These are phyloP conservation scores for Penicillium sp. DNA, from an alignment of 2,329 filamentous ascomycete genomes.

Conservation along the genomic window DNA sequence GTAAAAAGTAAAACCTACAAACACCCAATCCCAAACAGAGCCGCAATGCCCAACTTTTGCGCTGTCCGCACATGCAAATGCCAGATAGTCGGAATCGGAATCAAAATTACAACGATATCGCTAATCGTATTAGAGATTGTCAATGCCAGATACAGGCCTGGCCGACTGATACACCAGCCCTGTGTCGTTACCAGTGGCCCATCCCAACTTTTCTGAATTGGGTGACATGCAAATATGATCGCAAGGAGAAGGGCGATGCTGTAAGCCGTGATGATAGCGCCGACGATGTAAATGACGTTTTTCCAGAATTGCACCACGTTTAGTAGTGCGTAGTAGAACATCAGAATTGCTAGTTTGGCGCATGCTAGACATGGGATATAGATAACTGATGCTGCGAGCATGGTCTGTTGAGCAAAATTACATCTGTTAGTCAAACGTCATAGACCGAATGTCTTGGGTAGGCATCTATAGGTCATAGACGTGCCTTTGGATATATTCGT, in stretches of 20 bases:
- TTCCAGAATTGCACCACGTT: constrained; percentile 5
- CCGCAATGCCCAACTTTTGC: constrained; percentile 18
- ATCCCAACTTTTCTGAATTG: constrained; percentile 21
- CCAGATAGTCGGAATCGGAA: constrained; percentile 18
- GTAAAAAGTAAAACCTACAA: not conserved
- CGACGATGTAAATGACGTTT: constrained; percentile 1
- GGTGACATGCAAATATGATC: constrained; percentile 21
- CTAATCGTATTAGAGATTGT: constrained; percentile 22
- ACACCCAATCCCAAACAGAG: not conserved
- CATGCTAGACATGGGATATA: constrained; percentile 20
- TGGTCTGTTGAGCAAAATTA: not conserved
- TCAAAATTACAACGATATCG: constrained; percentile 21
- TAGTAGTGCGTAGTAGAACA: constrained; percentile 20
- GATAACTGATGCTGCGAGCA: constrained; percentile 13
- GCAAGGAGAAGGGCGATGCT: constrained; percentile 1
- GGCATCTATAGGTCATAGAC: not conserved
- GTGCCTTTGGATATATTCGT: not conserved
- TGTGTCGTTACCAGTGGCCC: not conserved
- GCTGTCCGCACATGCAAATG: constrained; percentile 14
- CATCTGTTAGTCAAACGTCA: not conserved
- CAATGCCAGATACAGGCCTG: constrained; percentile 19
- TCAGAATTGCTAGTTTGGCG: constrained; percentile 19
- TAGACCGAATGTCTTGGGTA: not conserved
- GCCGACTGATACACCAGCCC: constrained; percentile 19
- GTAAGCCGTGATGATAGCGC: constrained; percentile 14